Evolutionary conservation across 2,329 filamentous ascomycete species (phyloP), one percentile per base, ranked within the genome.

Genomic region (Paecilomyces sp.): DNA sequence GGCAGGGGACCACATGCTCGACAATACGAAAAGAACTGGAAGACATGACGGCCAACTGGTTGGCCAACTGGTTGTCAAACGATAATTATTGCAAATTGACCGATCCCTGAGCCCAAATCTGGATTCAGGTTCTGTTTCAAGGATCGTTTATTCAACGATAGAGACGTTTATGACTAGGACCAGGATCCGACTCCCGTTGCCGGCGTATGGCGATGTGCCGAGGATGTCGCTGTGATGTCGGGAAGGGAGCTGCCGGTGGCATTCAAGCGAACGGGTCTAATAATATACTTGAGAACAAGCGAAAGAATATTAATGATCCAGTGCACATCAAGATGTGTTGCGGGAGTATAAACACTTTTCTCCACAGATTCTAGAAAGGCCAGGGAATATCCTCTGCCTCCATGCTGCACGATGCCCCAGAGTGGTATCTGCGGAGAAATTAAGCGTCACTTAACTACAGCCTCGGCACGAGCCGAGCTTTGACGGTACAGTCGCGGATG

Each of bases 1-100:
- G 85, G 65, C 85, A 85, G 58, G 86, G 83, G 65, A 95, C 74
- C 52, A 82, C 79, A 77, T 96, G 92, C 72, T 94, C 88, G 64
- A 85, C 83, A 66, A 95, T 78, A 64, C 83, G 77, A 60, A 77
- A 77, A 13, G 72, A 68, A 6, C 69, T 65, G n/a, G 76, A 90
- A 65, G 54, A 76, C 69, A 57, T 72, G 67, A 54, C 72, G 74
- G 30, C 33, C 4, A 11, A 9, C n/a, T 54, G 30, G 8, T 28
- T 72, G 74, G 30, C 33, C 4, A 22, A 9, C n/a, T 54, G 30
- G 8, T 28, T 7, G 52, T 28, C 7, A 12, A 9, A 22, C 22
- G 22, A 25, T 33, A 22, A 30, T 28, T 33, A 54, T 9, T 33
- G 25, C 22, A 28, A 28, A 3, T 8, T 12, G n/a, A 15, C 52